Conservation (phyloP, 306 rosid species). For the Abrus pulchellus region DNA sequence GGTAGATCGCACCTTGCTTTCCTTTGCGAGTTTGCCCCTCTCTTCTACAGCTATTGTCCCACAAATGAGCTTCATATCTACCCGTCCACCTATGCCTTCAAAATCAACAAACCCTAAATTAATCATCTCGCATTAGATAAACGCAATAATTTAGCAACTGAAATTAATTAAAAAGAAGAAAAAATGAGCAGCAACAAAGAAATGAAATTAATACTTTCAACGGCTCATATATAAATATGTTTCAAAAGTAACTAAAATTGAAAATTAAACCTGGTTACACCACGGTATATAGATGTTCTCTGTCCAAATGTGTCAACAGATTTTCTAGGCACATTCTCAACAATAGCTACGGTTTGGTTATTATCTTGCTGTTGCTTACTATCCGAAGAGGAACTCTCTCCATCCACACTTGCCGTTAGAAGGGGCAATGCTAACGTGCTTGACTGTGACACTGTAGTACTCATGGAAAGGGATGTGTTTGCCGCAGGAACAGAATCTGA, state of each 20-base stretch:
- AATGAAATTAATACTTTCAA: too few species aligned
- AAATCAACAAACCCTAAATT: neutral
- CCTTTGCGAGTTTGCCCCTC: constrained; percentile 94
- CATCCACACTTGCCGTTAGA: neutral
- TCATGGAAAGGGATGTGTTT: constrained; percentile 66
- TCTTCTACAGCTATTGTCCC: constrained; percentile 92
- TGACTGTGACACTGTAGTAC: neutral
- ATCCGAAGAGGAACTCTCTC: neutral
- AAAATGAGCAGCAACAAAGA: neutral
- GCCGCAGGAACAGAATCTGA: constrained; percentile 6
- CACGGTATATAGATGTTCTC: constrained; percentile 80
- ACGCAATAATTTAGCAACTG: neutral
- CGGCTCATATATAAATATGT: too few species aligned
- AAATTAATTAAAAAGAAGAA: neutral
- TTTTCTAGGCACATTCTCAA: constrained; percentile 67
- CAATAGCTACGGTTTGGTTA: neutral
- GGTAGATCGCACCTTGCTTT: constrained; percentile 33
- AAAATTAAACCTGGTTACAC: constrained; percentile 67
- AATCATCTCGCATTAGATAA: neutral
- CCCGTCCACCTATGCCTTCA: constrained; percentile 92
- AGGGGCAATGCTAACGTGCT: neutral
- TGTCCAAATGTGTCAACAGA: constrained; percentile 73
- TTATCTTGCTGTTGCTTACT: neutral
- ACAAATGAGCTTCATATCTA: constrained; percentile 90
- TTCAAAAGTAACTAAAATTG: neutral